Evolutionary conservation across 2,329 filamentous ascomycete genomes (phyloP).

Genomic region (Neopestalotiopsis rosae): DNA sequence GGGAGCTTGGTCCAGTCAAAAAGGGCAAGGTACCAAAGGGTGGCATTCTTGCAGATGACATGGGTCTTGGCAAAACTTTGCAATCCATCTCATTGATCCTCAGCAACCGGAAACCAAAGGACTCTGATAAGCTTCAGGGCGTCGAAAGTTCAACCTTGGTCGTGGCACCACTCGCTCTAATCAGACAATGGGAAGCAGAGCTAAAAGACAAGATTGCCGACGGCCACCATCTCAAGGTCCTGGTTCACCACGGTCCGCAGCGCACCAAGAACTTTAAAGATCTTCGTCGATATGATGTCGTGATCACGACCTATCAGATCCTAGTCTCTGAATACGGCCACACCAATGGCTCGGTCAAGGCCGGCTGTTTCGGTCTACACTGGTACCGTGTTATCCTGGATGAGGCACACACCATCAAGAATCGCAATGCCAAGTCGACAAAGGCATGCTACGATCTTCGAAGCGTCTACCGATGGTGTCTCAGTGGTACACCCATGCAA

Average conservation of each 20-base stretch:
- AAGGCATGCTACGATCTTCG: constrained; percentile 87
- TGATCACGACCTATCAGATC: constrained; percentile 97
- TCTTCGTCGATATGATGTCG: constrained; percentile 86
- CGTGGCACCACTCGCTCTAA: constrained; percentile 89
- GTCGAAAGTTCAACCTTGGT: constrained; percentile 85
- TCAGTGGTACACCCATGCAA: constrained; percentile 96
- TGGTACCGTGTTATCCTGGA: constrained; percentile 97
- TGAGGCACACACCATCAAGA: constrained; percentile 98
- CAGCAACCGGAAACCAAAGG: constrained; percentile 74
- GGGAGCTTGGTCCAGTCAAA: constrained; percentile 86
- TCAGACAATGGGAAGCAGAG: constrained; percentile 96
- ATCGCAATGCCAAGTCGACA: constrained; percentile 93
- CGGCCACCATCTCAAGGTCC: constrained; percentile 76
- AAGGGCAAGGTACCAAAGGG: constrained; percentile 84
- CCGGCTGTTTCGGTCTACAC: constrained; percentile 86
- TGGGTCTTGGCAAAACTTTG: constrained; percentile 96
- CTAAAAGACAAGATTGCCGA: constrained; percentile 80
- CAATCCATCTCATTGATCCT: constrained; percentile 91
- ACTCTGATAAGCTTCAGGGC: constrained; percentile 52
- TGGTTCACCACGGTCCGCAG: constrained; percentile 88
- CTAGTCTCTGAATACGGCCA: constrained; percentile 87
- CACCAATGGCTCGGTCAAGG: constrained; percentile 69
- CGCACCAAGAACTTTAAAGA: constrained; percentile 80
- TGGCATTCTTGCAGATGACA: constrained; percentile 94
- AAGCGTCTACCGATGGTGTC: constrained; percentile 91